Percentiles rank a stretch among this genome's conserved stretches.
Evolutionary conservation across 2,329 filamentous ascomycete species (phyloP).

Genomic region (Fusarium ramigenum): DNA sequence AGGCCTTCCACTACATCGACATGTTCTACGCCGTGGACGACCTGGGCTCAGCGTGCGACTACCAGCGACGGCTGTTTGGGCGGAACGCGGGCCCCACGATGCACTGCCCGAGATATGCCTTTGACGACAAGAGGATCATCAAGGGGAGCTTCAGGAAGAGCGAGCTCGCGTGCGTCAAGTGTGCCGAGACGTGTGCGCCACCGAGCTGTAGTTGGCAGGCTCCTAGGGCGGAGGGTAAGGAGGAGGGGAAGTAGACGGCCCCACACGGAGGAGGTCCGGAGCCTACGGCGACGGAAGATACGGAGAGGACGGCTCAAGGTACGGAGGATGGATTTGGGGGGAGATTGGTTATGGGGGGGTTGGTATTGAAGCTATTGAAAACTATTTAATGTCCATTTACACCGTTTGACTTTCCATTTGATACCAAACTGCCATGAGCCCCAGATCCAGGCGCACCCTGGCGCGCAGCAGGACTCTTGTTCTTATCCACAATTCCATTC

Average conservation of each 20-base stretch:
- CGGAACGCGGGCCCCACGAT: constrained; percentile 35
- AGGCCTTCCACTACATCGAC: constrained; percentile 41
- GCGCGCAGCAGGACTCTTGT: background rate
- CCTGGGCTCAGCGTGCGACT: constrained; percentile 42
- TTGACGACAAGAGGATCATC: constrained; percentile 42
- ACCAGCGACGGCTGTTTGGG: constrained; percentile 41
- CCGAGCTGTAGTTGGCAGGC: constrained; percentile 42
- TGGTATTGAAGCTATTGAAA: background rate
- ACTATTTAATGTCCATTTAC: background rate
- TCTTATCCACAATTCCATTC: constrained; percentile 13
- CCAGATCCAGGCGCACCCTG: background rate
- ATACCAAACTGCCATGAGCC: background rate
- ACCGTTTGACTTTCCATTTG: background rate
- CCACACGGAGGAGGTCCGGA: background rate
- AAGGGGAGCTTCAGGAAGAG: constrained; percentile 39
- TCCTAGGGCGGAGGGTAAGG: constrained; percentile 20
- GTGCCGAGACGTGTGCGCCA: constrained; percentile 42
- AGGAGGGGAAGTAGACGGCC: constrained; percentile 1
- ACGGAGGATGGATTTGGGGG: background rate
- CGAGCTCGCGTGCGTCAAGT: constrained; percentile 41
- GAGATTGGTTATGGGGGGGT: background rate
- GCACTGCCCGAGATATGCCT: constrained; percentile 39
- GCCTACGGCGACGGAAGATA: background rate
- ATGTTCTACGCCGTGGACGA: constrained; percentile 40
- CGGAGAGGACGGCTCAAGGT: background rate